Conservation (phyloP, 2,329 filamentous ascomycete species). For the Coleophoma cylindrospora region DNA sequence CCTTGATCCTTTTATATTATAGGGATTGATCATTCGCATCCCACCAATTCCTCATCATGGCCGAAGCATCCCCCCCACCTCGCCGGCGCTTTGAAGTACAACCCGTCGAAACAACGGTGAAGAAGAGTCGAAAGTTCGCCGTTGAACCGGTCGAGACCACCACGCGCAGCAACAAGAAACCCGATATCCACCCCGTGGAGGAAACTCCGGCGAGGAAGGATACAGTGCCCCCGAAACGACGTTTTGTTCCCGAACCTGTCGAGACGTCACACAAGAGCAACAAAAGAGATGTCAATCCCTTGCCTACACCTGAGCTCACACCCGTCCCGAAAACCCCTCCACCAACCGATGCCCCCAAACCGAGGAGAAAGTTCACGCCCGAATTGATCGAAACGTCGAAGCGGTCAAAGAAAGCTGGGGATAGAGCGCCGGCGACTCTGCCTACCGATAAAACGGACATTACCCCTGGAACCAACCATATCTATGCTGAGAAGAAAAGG, state of each 20-base stretch:
- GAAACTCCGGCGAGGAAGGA: constrained; percentile 21
- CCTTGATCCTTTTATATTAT: constrained; percentile 1
- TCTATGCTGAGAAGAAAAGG: constrained; percentile 14
- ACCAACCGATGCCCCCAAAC: constrained; percentile 25
- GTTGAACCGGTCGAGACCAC: constrained; percentile 37
- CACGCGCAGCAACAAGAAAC: constrained; percentile 31
- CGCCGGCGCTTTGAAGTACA: constrained; percentile 25
- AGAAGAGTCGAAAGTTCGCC: constrained; percentile 30
- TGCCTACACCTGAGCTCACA: constrained; percentile 52
- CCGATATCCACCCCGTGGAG: constrained; percentile 12
- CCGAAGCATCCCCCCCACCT: constrained; percentile 18
- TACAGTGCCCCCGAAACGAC: constrained; percentile 39
- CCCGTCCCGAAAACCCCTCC: constrained; percentile 31
- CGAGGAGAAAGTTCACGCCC: constrained; percentile 59
- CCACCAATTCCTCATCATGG: constrained; percentile 12
- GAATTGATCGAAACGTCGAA: constrained; percentile 78
- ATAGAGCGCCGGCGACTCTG: constrained; percentile 55
- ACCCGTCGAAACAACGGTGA: constrained; percentile 28
- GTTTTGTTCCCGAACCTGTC: constrained; percentile 65
- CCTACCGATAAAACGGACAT: constrained; percentile 70
- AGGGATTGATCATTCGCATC: constrained; percentile 1
- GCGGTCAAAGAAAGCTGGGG: constrained; percentile 62
- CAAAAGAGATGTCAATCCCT: constrained; percentile 29
- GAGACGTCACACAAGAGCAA: constrained; percentile 65
- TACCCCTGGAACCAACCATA: constrained; percentile 39